A percentile compares a stretch with the other conserved stretches of the same genome.
Evolutionary conservation across 495 filamentous ascomycete genomes (phyloP).

Genomic region (Jackrogersella minutella): DNA sequence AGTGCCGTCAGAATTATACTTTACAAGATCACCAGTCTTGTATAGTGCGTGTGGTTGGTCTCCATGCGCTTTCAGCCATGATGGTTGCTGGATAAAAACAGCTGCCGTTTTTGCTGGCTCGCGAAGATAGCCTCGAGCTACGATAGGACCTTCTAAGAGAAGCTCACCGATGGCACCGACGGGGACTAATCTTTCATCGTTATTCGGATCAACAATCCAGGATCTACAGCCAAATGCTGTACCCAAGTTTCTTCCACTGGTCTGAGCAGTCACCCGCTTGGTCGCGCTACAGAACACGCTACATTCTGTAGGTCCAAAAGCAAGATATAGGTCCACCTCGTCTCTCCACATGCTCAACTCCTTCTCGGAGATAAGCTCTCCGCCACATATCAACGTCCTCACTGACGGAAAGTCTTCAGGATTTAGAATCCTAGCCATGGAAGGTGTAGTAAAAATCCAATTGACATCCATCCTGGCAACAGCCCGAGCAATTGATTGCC

Average conservation of each 20-base stretch:
- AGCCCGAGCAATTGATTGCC: conserved; percentile 33
- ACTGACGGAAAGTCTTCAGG: background rate
- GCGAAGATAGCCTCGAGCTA: conserved; percentile 56
- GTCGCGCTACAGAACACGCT: background rate
- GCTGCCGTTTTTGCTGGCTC: conserved; percentile 46
- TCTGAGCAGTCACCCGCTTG: background rate
- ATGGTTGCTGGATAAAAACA: conserved; percentile 47
- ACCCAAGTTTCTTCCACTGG: background rate
- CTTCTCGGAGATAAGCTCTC: background rate
- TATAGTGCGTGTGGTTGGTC: conserved; percentile 44
- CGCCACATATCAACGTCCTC: conserved; percentile 29
- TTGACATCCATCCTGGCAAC: background rate
- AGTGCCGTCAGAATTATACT: background rate
- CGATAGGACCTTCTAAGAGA: conserved; percentile 51
- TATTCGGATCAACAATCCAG: conserved; percentile 42
- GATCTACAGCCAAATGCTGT: background rate
- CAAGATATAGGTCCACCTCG: background rate
- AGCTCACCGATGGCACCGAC: conserved; percentile 59
- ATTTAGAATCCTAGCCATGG: conserved; percentile 50
- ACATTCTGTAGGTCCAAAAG: background rate
- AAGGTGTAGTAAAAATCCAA: conserved; percentile 53
- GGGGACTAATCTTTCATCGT: conserved; percentile 57
- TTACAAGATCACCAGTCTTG: conserved; percentile 62
- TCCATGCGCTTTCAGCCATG: conserved; percentile 39
- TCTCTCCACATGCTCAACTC: background rate